These are phyloP conservation scores for Cyberlindnera meyerae DNA, from an alignment of 805 yeast species.

Conservation along the genomic window DNA sequence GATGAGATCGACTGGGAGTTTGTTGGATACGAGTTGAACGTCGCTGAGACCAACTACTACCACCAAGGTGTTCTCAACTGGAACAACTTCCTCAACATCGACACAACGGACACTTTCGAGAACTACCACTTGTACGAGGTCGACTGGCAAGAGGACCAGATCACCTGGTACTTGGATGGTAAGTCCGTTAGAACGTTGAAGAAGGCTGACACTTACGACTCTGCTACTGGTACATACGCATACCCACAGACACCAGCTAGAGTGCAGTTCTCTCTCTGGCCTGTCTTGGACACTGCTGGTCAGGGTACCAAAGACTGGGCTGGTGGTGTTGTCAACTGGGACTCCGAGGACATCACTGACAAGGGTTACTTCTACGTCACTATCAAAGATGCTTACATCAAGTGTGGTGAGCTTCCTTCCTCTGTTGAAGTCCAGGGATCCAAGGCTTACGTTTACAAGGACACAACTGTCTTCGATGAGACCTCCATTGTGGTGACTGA, in stretches of 20 bases:
- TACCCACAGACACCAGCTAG: conserved; percentile 75
- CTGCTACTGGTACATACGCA: conserved; percentile 51
- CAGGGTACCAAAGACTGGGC: conserved; percentile 77
- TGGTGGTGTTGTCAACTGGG: conserved; percentile 86
- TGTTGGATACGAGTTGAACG: conserved; percentile 65
- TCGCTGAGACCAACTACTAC: conserved; percentile 77
- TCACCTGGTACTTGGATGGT: conserved; percentile 75
- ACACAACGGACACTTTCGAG: conserved; percentile 48
- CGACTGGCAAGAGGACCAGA: conserved; percentile 75
- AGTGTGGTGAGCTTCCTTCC: conserved; percentile 69
- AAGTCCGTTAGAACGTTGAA: conserved; percentile 57
- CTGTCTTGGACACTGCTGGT: conserved; percentile 58
- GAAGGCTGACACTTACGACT: conserved; percentile 56
- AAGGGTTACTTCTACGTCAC: conserved; percentile 78
- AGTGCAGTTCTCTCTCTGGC: conserved; percentile 73
- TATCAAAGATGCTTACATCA: conserved; percentile 53
- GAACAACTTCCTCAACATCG: conserved; percentile 45
- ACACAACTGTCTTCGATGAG: conserved; percentile 39
- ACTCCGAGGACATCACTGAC: conserved; percentile 60
- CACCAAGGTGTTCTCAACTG: conserved; percentile 68
- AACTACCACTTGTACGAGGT: conserved; percentile 71
- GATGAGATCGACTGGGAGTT: conserved; percentile 91
- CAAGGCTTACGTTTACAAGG: conserved; percentile 50
- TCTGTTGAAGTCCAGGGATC: conserved; percentile 42
- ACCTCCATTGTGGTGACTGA: conserved; percentile 56